Percentiles rank a stretch among this genome's conserved stretches.
These are phyloP conservation scores for Skeletonema tropicum DNA, from an alignment of 108 stramenopile genomes.

Conservation along the genomic window DNA sequence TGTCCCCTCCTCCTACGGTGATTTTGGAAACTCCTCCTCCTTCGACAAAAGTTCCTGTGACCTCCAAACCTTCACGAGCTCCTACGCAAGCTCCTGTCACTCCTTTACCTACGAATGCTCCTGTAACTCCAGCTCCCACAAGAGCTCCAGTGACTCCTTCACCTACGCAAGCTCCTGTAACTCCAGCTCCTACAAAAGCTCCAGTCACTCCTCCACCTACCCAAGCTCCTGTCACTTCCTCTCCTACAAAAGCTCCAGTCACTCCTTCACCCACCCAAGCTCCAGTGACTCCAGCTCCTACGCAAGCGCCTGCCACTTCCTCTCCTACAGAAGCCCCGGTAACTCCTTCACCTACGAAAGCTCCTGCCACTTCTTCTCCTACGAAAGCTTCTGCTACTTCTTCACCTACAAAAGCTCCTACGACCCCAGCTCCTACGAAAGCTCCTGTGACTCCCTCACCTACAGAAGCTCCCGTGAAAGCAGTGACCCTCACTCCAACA, in stretches of 20 bases:
- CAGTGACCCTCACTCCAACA: not conserved
- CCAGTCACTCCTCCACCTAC: not conserved
- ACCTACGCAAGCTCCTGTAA: no score
- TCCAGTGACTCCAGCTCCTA: no score
- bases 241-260: not conserved
- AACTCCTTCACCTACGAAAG: not conserved
- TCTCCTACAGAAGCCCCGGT: not conserved
- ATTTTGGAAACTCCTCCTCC: no score
- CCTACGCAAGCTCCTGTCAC: no score
- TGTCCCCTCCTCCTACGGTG: no score
- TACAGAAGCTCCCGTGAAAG: not conserved
- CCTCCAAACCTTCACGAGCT: no score
- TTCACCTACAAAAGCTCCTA: not conserved
- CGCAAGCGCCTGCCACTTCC: not conserved
- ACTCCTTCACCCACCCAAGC: no score
- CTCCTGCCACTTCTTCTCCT: not conserved
- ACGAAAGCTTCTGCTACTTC: not conserved
- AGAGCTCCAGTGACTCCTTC: not conserved
- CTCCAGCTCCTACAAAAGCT: not conserved
- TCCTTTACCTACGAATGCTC: no score
- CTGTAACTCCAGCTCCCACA: not conserved
- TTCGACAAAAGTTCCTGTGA: no score
- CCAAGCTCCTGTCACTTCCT: not conserved
- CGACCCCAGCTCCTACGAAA: not conserved
- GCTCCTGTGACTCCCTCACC: not conserved